Base-by-base conservation (phyloP, 805 yeast species). In the Kregervanrija fluxuum region DNA sequence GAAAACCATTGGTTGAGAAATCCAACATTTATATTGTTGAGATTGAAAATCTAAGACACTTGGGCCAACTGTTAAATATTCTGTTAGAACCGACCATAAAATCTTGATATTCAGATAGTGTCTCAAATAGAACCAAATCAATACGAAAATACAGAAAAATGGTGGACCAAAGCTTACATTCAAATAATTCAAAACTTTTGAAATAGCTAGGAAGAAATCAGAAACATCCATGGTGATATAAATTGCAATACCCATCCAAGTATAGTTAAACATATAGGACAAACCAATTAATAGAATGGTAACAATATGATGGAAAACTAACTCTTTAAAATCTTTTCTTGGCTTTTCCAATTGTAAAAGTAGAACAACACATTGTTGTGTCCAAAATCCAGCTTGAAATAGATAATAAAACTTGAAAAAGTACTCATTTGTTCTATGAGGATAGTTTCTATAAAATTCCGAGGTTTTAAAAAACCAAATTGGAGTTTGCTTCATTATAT, bases 351-450 rank as follows among this genome's bases (percentile, higher is more conserved):
- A 73, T 64, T 85, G 95, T 51, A 93, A 71, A 38, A 79, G 67
- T 51, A 93, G 71, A 31, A 93, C 85, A 35, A 85, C 80, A 1
- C 95, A 82, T 67, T 93, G 99, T 69, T 93, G 99, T 16, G 89
- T 80, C 99, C 99, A 93, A 65, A 88, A 93, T 4, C 97, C 85
- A 5, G 98, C 97, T 68, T 93, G 98, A 36, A 85, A 80, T 49
- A 93, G 70, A 62, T 93, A 93, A 61, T 84, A 93, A 11, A 79
- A 63, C 68, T 93, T 93, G 70, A 85, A 84, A 45, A 73, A 69
- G 48, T 69, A 73, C 45, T 76, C 82, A 58, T 85, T 85, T 32
- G 82, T 72, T 48, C 75, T 71, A 67, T 93, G 98, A 6, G 99
- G 99, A 62, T 83, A 91, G 22, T 76, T 68, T 48, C 62, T 73